Evolutionary conservation across 495 filamentous ascomycete species (phyloP), one percentile per base, ranked within the genome.

Genomic region (Platismatia glauca): DNA sequence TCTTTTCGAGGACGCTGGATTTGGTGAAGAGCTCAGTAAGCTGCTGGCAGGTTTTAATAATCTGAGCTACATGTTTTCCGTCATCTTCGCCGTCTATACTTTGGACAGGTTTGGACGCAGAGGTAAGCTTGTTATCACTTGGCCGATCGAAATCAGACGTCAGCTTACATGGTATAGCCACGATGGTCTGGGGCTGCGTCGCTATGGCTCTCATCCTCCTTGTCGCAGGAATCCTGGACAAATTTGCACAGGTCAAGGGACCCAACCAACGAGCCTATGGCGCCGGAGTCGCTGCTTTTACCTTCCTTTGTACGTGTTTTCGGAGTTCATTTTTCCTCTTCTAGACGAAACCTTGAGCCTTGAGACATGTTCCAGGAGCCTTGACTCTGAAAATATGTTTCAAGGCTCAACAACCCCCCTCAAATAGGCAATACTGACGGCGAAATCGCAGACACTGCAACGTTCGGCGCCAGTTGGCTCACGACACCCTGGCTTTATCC

Each of bases 391-490:
- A n/a, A n/a, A n/a, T n/a, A n/a, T n/a, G n/a, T n/a, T n/a, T n/a
- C n/a, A n/a, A n/a, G n/a, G n/a, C n/a, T n/a, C n/a, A n/a, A n/a
- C n/a, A n/a, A n/a, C n/a, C n/a, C n/a, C n/a, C n/a, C n/a, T n/a
- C n/a, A n/a, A n/a, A n/a, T n/a, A n/a, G n/a, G n/a, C n/a, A n/a
- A n/a, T n/a, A n/a, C n/a, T n/a, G n/a, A n/a, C n/a, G n/a, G n/a
- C n/a, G n/a, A n/a, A n/a, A n/a, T n/a, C n/a, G n/a, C n/a, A n/a
- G n/a, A 81, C 61, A 81, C 80, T 29, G 68, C 81, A 24, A 79
- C 73, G 9, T 82, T 81, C 67, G 80, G 79, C 22, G 75, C 79
- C 16, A 83, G 81, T 5, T 83, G 80, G 78, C 78, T 80, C 35
- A 83, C 81, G 8, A 78, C 77, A 5, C 79, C 80, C 1, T 84